Base-by-base conservation (phyloP, 345 rosid genomes). In the Luvunga scandens region DNA sequence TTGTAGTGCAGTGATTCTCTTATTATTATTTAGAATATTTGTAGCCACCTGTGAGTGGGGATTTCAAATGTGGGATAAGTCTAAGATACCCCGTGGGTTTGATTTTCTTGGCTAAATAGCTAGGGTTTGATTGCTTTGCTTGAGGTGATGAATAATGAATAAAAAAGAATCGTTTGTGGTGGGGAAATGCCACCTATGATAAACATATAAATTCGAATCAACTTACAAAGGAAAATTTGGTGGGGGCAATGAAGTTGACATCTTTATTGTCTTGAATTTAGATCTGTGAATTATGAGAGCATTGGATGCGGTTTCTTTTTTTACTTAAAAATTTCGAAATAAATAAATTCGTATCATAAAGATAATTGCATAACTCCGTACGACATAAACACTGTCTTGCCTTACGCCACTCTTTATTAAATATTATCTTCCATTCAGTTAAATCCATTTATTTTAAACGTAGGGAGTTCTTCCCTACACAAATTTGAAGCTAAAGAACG, bases 141-240 rank as follows among this genome's bases (percentile, higher is more conserved):
- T 67, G 57, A 1, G 60, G 30, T 36, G 67, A 63, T 75, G 75
- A 61, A 76, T 67, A 61, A 76, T 67, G 80, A 79, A 53, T 39
- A 30, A 28, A 79, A 79, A 42, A 45, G 79, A 80, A 80, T 83
- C 60, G 60, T 77, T 65, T 60, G 78, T 69, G 83, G 85, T 76
- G 82, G 85, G 56, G 39, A 30, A 30, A 10, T 34, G 61, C 19
- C 34, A 33, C 27, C n/a, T 25, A 39, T 25, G 31, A 36, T 65
- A 66, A 2, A 7, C 6, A 39, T 31, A 69, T 59, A 60, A 75
- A 71, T 71, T 24, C 19, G 6, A 9, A 50, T 5, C 4, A 21
- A 66, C 18, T 63, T 25, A 31, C 33, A 63, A 31, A n/a, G 12
- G 22, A 7, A 66, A 16, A 9, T 48, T 38, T 61, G 39, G 60